These are phyloP conservation scores for Dothidotthia symphoricarpi DNA, from an alignment of 2,329 filamentous ascomycete genomes.

Conservation along the genomic window DNA sequence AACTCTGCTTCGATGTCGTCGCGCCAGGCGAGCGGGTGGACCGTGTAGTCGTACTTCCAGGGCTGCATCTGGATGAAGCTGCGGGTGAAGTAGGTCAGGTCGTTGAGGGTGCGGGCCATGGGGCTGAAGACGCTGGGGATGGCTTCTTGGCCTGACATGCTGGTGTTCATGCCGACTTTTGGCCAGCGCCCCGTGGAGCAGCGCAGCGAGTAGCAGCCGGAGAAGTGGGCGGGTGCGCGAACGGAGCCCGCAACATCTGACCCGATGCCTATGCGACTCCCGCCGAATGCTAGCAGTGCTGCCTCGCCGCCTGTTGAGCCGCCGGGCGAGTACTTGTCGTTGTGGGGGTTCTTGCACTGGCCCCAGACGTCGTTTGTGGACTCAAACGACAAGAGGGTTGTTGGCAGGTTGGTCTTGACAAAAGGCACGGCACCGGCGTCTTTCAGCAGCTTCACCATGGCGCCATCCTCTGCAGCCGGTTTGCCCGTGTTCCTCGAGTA, in stretches of 20 bases:
- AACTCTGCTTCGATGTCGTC: slow-evolving; percentile 59
- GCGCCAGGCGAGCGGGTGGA: slow-evolving; percentile 82
- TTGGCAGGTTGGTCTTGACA: slow-evolving; percentile 87
- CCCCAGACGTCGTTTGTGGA: slow-evolving; percentile 81
- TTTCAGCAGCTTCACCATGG: slow-evolving; percentile 73
- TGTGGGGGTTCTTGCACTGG: slow-evolving; percentile 77
- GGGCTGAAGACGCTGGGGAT: slow-evolving; percentile 86
- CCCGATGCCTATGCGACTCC: slow-evolving; percentile 82
- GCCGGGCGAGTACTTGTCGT: slow-evolving; percentile 78
- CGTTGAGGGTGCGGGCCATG: slow-evolving; percentile 82
- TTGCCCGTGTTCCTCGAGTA: slow-evolving; percentile 73
- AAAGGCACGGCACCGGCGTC: slow-evolving; percentile 87
- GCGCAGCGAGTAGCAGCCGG: slow-evolving; percentile 80
- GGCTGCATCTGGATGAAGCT: slow-evolving; percentile 76
- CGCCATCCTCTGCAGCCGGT: slow-evolving; percentile 64
- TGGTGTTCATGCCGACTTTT: slow-evolving; percentile 77
- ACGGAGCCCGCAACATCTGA: slow-evolving; percentile 91
- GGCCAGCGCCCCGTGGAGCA: slow-evolving; percentile 91
- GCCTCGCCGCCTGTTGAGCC: slow-evolving; percentile 85
- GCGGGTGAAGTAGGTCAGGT: slow-evolving; percentile 80
- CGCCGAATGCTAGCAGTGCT: slow-evolving; percentile 76
- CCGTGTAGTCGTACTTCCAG: slow-evolving; percentile 84
- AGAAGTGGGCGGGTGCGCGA: slow-evolving; percentile 81
- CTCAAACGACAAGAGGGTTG: slow-evolving; percentile 84
- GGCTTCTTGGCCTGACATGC: slow-evolving; percentile 90